Conservation (phyloP, 2,329 filamentous ascomycete species). For the Coleophoma crateriformis region DNA sequence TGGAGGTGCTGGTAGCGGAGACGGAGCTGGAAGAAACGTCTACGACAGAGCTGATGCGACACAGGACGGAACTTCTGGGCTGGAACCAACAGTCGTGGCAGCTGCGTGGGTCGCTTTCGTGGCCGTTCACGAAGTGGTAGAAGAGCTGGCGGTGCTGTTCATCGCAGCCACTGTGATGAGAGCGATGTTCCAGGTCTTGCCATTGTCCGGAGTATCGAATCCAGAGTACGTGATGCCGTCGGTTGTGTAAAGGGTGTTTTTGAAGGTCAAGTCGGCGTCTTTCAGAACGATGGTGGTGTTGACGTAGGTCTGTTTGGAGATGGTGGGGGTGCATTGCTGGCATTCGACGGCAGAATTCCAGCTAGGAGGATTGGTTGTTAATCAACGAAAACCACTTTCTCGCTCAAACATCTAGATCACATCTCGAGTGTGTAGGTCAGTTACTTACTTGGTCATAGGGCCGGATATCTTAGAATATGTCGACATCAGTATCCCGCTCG, state of each 20-base stretch:
- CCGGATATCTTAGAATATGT: neutral
- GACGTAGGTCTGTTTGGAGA: neutral
- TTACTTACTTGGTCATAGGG: neutral
- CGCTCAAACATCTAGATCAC: too few relatives aligned
- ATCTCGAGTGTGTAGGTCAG: neutral
- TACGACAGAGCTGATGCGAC: too few relatives aligned
- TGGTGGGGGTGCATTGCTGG: neutral
- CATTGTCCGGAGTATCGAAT: neutral
- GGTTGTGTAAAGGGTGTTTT: neutral
- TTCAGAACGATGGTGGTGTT: neutral
- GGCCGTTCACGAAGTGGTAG: too few relatives aligned
- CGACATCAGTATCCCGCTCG: neutral
- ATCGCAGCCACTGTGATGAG: neutral
- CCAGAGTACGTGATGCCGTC: neutral
- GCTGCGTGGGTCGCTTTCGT: too few relatives aligned
- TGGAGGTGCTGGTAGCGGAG: too few relatives aligned
- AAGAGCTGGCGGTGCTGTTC: neutral
- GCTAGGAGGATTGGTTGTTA: neutral
- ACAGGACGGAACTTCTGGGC: too few relatives aligned
- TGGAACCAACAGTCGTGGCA: too few relatives aligned
- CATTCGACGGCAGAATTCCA: neutral
- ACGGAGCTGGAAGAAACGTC: too few relatives aligned
- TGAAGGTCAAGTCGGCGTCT: neutral
- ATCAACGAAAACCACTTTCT: too few relatives aligned
- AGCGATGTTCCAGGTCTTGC: neutral